phyloP scores from a whole-genome alignment of 2,329 filamentous ascomycete species.

The Penicillium decumbens region DNA sequence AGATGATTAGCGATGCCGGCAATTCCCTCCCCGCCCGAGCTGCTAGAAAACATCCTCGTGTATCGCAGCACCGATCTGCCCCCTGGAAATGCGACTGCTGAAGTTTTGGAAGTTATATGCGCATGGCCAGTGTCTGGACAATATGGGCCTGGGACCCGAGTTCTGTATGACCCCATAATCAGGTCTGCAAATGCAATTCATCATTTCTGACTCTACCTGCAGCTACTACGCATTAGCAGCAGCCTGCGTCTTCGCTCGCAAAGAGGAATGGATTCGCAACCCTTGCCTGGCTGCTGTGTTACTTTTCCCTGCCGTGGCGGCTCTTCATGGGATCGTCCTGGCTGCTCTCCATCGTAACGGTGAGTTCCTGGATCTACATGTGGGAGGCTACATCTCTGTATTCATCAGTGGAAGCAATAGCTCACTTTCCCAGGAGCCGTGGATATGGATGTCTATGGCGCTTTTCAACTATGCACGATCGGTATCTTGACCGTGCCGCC shows the following conservation, averaged over 20 bases:
- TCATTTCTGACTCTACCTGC: constrained; percentile 6
- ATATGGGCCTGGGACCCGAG: constrained; percentile 40
- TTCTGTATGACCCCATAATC: constrained; percentile 32
- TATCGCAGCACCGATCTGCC: constrained; percentile 11
- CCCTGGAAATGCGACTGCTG: constrained; percentile 22
- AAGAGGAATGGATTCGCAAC: constrained; percentile 57
- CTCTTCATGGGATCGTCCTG: constrained; percentile 60
- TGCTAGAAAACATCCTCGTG: constrained; percentile 11
- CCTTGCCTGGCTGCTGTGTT: constrained; percentile 61
- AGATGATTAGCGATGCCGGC: constrained; percentile 20
- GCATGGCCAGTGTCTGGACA: constrained; percentile 45
- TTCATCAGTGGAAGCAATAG: neutral
- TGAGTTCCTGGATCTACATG: constrained; percentile 32
- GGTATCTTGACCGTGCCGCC: constrained; percentile 61
- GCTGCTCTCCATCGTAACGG: constrained; percentile 56
- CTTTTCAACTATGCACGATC: constrained; percentile 63
- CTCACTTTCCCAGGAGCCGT: constrained; percentile 49
- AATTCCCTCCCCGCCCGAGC: constrained; percentile 8
- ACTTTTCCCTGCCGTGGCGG: constrained; percentile 60
- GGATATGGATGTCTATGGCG: constrained; percentile 65
- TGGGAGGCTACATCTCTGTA: neutral
- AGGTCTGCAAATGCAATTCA: neutral
- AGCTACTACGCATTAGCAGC: constrained; percentile 63
- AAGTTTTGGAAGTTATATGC: constrained; percentile 36
- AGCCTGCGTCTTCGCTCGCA: constrained; percentile 60